Evolutionary conservation across 805 yeast genomes (phyloP), one percentile per base, ranked within the genome.

Genomic region (Pichia californica): DNA sequence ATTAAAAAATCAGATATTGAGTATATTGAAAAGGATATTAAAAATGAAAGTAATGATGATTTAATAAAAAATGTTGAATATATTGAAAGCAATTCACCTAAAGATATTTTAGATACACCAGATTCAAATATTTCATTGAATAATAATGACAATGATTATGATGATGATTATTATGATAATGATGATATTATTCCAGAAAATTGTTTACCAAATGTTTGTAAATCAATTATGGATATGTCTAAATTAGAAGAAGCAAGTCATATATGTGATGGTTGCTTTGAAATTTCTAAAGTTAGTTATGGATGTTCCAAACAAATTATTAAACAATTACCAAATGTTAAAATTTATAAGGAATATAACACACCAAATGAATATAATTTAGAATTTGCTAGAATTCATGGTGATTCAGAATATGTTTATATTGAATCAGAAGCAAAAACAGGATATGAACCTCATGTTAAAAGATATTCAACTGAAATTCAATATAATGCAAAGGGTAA

Each of bases 391-490:
- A 23, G 13, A 14, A 11, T 34, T n/a, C 26, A 34, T 31, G 44
- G 42, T 2, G 43, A 36, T 31, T 26, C 42, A 16, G 15, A 38
- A 9, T 49, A 36, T 41, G 39, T 33, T 5, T 49, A 46, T 35
- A 20, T 46, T 18, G 36, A 38, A 14, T 30, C 36, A 2, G 38
- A 33, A 25, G 42, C 33, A 9, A 31, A 28, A n/a, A 43, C 30
- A 23, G 29, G 13, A 3, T 49, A 49, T 31, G 44, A 36, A 3
- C 52, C 52, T 5, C 10, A 16, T 7, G 37, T 49, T 13, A 49
- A 48, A 28, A 31, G 52, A 11, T 46, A 32, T 18, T 36, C 49
- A 4, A 27, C 14, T 13, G 21, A 27, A 7, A 26, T 31, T n/a
- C 36, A 21, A 9, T 31, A 31, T 11, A 36, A 30, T 26, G 7